A percentile compares a stretch with the other conserved stretches of the same genome.
These are phyloP conservation scores for Leishmania turanica DNA, from an alignment of 208 protist species.

Conservation along the genomic window DNA sequence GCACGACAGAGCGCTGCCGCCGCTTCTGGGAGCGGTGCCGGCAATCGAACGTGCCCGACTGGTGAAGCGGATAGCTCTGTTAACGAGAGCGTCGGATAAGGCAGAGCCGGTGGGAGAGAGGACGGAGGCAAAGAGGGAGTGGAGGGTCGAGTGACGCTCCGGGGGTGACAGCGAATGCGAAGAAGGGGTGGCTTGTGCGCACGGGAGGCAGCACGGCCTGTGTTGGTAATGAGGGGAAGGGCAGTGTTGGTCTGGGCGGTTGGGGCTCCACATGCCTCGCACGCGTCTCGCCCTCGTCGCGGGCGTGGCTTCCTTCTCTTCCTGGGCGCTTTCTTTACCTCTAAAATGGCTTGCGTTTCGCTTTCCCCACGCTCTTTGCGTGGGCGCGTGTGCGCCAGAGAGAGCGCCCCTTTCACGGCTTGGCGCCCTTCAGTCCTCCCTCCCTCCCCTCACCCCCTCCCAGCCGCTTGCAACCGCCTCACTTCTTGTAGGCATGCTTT, in stretches of 20 bases:
- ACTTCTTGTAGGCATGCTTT: not conserved
- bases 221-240: not conserved
- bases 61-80: not conserved
- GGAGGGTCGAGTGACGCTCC: not conserved
- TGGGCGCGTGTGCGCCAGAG: not conserved
- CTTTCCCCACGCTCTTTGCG: not conserved
- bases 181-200: not conserved
- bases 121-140: not conserved
- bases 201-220: not conserved
- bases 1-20: slow-evolving; percentile 39
- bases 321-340: too few species aligned
- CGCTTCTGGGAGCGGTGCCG: slow-evolving; percentile 44
- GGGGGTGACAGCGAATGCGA: not conserved
- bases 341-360: not conserved
- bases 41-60: not conserved
- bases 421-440: not conserved
- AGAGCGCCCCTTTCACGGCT: not conserved
- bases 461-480: not conserved
- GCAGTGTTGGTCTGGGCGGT: not conserved
- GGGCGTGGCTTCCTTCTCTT: not conserved
- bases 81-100: not conserved
- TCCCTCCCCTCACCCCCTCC: not conserved
- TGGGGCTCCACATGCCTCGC: not conserved
- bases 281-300: not conserved
- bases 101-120: not conserved